A percentile compares a stretch with the other conserved stretches of the same genome.
These are phyloP conservation scores for Backusella tarrabulga DNA, from an alignment of 192 early-diverging fungal genomes.

Conservation along the genomic window DNA sequence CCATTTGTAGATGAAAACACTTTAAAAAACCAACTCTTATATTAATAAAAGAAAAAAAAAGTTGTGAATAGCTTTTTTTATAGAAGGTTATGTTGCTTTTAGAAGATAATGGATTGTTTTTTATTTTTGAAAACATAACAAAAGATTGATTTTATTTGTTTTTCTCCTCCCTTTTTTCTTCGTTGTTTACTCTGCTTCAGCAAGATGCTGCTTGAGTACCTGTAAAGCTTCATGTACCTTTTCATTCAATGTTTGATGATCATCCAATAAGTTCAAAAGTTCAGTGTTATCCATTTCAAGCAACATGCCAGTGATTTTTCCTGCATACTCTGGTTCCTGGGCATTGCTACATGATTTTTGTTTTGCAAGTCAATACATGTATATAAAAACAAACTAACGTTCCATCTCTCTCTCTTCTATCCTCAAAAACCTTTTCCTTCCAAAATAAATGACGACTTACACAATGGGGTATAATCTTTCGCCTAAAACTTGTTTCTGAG, in stretches of 20 bases:
- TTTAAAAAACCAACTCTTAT: background rate
- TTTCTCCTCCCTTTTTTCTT: background rate
- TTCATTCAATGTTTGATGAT: slow-evolving; percentile 67
- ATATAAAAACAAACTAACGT: background rate
- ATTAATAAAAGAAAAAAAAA: background rate
- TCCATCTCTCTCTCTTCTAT: background rate
- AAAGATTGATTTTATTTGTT: background rate
- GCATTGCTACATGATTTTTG: slow-evolving; percentile 19
- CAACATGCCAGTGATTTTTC: slow-evolving; percentile 98
- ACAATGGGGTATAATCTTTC: slow-evolving; percentile 94
- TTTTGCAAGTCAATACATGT: background rate
- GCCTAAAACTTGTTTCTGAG: slow-evolving; percentile 96
- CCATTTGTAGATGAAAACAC: background rate
- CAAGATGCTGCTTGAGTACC: slow-evolving; percentile 73
- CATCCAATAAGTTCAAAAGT: slow-evolving; percentile 86
- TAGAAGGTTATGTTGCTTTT: background rate
- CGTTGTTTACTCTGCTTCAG: background rate
- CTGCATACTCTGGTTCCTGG: slow-evolving; percentile 74
- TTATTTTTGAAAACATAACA: background rate
- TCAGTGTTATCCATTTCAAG: slow-evolving; percentile 98
- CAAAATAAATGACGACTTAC: slow-evolving; percentile 25
- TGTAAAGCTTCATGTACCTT: slow-evolving; percentile 87
- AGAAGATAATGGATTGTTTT: background rate
- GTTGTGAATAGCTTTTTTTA: background rate
- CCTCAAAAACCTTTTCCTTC: background rate